Evolutionary conservation across 2,329 filamentous ascomycete species (phyloP).

Genomic region (Pseudogymnoascus sp.): DNA sequence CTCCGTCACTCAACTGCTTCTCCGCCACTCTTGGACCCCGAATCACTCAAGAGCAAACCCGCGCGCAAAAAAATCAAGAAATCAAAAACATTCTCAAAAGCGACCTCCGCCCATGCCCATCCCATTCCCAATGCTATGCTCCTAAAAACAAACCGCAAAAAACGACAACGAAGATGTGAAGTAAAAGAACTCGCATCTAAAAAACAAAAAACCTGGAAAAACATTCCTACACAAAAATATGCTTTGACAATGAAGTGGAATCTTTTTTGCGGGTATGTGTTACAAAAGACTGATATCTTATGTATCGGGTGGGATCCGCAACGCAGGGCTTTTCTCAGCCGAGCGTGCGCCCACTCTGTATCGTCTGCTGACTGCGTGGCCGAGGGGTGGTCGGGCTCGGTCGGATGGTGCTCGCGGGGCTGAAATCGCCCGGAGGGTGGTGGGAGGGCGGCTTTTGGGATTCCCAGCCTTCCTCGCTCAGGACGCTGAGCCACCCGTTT

Average conservation of each 20-base stretch:
- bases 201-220: constrained; percentile 1
- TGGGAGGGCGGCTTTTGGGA: constrained; percentile 21
- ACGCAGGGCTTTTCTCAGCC: constrained; percentile 19
- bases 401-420: constrained; percentile 23
- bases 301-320: neutral
- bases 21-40: neutral
- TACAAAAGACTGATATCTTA: constrained; percentile 4
- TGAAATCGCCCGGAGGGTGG: constrained; percentile 25
- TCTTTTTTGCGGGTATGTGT: constrained; percentile 3
- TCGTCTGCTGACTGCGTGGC: constrained; percentile 28
- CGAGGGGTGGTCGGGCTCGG: constrained; percentile 24
- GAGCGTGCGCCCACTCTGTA: constrained; percentile 29
- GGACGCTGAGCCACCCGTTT: constrained; percentile 75
- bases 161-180: neutral
- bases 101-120: neutral
- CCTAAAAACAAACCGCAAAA: neutral
- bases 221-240: neutral
- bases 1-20: neutral
- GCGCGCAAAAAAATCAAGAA: neutral
- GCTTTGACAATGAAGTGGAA: constrained; percentile 1
- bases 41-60: neutral
- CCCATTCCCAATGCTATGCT: neutral
- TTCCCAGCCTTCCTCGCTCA: constrained; percentile 71
- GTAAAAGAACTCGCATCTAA: neutral
- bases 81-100: neutral